Evolutionary conservation across 2,329 filamentous ascomycete species (phyloP).

Genomic region (Microcyclosporella mali): DNA sequence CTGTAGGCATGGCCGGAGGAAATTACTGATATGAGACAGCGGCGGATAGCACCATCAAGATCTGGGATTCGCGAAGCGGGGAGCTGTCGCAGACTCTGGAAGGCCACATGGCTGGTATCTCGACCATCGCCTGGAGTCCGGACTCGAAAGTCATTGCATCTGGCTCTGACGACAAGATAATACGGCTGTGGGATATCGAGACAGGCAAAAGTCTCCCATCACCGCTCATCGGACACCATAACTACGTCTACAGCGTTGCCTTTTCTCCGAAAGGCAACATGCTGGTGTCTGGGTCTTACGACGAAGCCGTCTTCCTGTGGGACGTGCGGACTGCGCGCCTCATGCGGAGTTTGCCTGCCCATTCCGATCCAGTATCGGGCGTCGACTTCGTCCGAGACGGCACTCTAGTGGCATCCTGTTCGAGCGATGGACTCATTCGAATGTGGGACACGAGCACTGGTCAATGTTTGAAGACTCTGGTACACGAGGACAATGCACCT

Average conservation of each 20-base stretch:
- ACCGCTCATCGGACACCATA: slow-evolving; percentile 78
- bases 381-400: slow-evolving; percentile 92
- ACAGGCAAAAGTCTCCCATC: slow-evolving; percentile 54
- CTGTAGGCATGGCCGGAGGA: neutral
- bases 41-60: slow-evolving; percentile 82
- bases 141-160: slow-evolving; percentile 82
- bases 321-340: slow-evolving; percentile 80
- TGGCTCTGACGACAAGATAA: slow-evolving; percentile 92
- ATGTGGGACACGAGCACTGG: slow-evolving; percentile 96
- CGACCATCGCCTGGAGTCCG: slow-evolving; percentile 88
- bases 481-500: slow-evolving; percentile 91
- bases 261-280: slow-evolving; percentile 99
- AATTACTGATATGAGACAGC: slow-evolving; percentile 37
- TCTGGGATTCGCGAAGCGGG: slow-evolving; percentile 78
- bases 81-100: slow-evolving; percentile 80
- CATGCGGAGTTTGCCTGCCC: slow-evolving; percentile 87
- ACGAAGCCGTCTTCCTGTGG: slow-evolving; percentile 96
- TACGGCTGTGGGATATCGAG: slow-evolving; percentile 76
- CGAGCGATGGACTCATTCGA: slow-evolving; percentile 82
- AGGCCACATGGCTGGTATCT: slow-evolving; percentile 88
- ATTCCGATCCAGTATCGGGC: slow-evolving; percentile 88
- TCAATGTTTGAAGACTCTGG: slow-evolving; percentile 87
- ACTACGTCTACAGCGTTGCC: slow-evolving; percentile 88
- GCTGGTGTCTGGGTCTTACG: slow-evolving; percentile 88
- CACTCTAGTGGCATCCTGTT: slow-evolving; percentile 85